phyloP scores from a whole-genome alignment of 2,329 filamentous ascomycete genomes.

The Pestalotiopsis sp. region DNA sequence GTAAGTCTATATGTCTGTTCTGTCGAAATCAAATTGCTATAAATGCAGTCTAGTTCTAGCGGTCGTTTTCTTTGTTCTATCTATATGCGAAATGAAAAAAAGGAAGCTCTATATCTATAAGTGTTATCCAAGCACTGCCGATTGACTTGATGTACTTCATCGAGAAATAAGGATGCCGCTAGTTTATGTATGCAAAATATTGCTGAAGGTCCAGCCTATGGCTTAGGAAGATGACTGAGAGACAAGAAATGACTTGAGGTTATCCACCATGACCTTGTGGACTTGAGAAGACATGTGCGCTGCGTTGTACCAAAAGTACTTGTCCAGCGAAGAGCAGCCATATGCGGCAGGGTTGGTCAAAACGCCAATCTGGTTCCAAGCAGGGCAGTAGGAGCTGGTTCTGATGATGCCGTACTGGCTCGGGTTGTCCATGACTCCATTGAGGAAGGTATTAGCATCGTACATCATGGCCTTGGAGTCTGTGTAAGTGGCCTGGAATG shows the following conservation, averaged over 20 bases:
- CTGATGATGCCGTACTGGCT: not conserved
- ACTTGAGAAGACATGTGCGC: not conserved
- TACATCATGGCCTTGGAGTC: constrained; percentile 4
- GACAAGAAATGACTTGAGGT: not conserved
- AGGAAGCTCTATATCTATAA: no score
- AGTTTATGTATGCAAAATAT: not conserved
- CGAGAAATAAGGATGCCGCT: not conserved
- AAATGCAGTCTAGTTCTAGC: no score
- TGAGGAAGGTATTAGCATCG: not conserved
- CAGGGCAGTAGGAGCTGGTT: not conserved
- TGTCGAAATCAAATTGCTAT: no score
- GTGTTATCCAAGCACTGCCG: no score
- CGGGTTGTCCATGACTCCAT: not conserved
- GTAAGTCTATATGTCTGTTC: no score
- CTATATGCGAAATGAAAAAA: no score
- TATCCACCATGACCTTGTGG: not conserved
- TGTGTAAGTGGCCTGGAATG: not conserved
- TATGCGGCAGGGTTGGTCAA: constrained; percentile 1
- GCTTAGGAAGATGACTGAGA: not conserved
- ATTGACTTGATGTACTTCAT: no score
- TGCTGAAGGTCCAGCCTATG: not conserved
- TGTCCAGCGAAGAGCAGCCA: not conserved
- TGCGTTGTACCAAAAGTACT: constrained; percentile 3
- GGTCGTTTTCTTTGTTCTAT: no score
- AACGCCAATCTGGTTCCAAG: not conserved